Evolutionary conservation across 768 basidiomycete genomes (phyloP), one percentile per base, ranked within the genome.

Genomic region (Tephrocybe sp.): DNA sequence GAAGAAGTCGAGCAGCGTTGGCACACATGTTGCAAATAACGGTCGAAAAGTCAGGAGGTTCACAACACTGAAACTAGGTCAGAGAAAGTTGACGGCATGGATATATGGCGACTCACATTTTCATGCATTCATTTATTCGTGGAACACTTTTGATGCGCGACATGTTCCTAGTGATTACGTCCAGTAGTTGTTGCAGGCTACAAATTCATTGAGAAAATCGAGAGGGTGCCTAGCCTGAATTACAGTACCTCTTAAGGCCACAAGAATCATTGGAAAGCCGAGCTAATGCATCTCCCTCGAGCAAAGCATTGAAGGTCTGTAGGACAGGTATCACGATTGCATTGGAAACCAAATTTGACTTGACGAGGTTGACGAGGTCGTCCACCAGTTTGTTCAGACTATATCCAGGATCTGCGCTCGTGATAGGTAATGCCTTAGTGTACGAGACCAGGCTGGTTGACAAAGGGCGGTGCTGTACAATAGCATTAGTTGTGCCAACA

Each of bases 81-180:
- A 30, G 31, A 49, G 8, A 32, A n/a, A n/a, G 18, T 18, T 35
- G 9, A 35, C 9, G 24, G 36, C 28, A 13, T 9, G 22, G 39
- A 32, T 43, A 16, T 5, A 53, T 31, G 30, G 34, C 56, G 6
- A 19, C 76, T 54, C 59, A 96, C 96, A 90, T 81, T 65, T 86
- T 89, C 89, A 92, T 91, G 4, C 85, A 83, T 51, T 86, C 83
- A 9, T 79, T 75, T 19, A 97, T 84, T 47, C 96, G 71, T 57
- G 87, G 87, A n/a, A 91, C 69, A 54, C 83, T 96, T 70, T 93
- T 97, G 47, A 94, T 65, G 24, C 79, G 80, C 13, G 73, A 68
- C 9, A 89, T 74, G 62, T 87, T 86, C 60, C 72, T 82, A 15
- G 80, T 77, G 24, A 79, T 75, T 41, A 92, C 67, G 9, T 72